Percentiles rank a stretch among this genome's conserved stretches.
Evolutionary conservation across 176 grass and related monocot genomes (phyloP).

Genomic region (Luzula sylvatica): DNA sequence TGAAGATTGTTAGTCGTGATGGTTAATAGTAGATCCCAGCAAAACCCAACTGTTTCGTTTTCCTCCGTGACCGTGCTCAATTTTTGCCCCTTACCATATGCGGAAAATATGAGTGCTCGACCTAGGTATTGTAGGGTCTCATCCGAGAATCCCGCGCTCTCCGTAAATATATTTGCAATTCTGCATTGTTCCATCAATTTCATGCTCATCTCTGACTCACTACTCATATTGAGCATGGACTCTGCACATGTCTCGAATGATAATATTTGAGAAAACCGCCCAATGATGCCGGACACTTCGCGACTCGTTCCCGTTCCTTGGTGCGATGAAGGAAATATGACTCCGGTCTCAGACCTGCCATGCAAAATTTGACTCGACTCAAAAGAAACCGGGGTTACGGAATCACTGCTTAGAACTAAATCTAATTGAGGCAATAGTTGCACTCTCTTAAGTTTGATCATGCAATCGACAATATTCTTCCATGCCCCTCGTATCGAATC

Average conservation of each 20-base stretch:
- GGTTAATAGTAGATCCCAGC: slow-evolving; percentile 61
- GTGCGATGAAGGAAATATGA: slow-evolving; percentile 67
- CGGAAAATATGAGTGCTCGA: slow-evolving; percentile 60
- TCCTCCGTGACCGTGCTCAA: slow-evolving; percentile 90
- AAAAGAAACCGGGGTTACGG: neutral
- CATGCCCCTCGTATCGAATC: slow-evolving; percentile 58
- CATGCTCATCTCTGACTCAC: slow-evolving; percentile 80
- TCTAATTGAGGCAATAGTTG: slow-evolving; percentile 55
- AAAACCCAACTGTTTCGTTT: slow-evolving; percentile 71
- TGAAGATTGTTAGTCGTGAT: slow-evolving; percentile 38
- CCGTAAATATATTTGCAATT: slow-evolving; percentile 69
- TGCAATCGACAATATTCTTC: slow-evolving; percentile 81
- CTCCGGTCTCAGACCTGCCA: slow-evolving; percentile 35
- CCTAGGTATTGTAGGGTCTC: slow-evolving; percentile 76
- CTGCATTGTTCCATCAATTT: slow-evolving; percentile 86
- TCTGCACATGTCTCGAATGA: slow-evolving; percentile 40
- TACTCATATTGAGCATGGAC: slow-evolving; percentile 52
- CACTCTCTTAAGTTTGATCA: slow-evolving; percentile 88
- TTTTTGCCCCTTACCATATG: slow-evolving; percentile 75
- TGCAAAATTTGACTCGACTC: slow-evolving; percentile 8
- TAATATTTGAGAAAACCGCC: slow-evolving; percentile 83
- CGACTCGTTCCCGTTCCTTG: slow-evolving; percentile 38
- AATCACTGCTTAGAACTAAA: slow-evolving; percentile 27
- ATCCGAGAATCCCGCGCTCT: slow-evolving; percentile 61
- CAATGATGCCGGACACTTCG: slow-evolving; percentile 72